These are phyloP conservation scores for Lactifluus volemus DNA, from an alignment of 768 basidiomycete genomes.

Conservation along the genomic window DNA sequence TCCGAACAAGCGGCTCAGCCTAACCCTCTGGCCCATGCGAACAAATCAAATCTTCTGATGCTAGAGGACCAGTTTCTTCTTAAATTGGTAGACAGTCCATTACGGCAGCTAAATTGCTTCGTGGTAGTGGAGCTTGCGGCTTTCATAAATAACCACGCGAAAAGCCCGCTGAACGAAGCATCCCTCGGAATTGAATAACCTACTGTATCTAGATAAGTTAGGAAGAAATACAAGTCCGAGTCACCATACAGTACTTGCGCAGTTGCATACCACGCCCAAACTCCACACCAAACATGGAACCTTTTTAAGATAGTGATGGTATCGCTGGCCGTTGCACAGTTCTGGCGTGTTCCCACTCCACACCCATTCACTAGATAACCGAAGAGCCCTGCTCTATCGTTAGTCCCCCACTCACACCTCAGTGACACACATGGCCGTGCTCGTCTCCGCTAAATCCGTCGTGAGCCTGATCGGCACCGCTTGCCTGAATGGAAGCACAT, in stretches of 20 bases:
- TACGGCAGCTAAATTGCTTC: too few species aligned
- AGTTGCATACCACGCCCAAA: not conserved
- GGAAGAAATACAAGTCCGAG: not conserved
- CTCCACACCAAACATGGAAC: not conserved
- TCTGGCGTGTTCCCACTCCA: not conserved
- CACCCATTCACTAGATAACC: not conserved
- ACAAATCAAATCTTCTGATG: not conserved
- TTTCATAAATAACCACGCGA: not conserved
- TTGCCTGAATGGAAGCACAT: slow-evolving; percentile 15
- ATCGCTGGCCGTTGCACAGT: not conserved
- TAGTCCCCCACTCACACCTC: not conserved
- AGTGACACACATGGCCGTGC: not conserved
- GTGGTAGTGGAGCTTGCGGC: too few species aligned
- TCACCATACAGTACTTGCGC: not conserved
- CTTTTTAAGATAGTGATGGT: not conserved
- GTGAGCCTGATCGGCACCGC: slow-evolving; percentile 10
- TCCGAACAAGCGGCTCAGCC: not conserved
- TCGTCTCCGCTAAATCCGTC: slow-evolving; percentile 1
- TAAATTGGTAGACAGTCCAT: not conserved
- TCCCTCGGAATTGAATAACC: not conserved
- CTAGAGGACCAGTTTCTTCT: not conserved
- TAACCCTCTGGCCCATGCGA: too few species aligned
- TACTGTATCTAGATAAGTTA: not conserved
- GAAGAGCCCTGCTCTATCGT: too few species aligned
- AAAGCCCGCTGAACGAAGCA: not conserved